Evolutionary conservation across 257 asterid species (phyloP).

Genomic region (Solanum acaule): DNA sequence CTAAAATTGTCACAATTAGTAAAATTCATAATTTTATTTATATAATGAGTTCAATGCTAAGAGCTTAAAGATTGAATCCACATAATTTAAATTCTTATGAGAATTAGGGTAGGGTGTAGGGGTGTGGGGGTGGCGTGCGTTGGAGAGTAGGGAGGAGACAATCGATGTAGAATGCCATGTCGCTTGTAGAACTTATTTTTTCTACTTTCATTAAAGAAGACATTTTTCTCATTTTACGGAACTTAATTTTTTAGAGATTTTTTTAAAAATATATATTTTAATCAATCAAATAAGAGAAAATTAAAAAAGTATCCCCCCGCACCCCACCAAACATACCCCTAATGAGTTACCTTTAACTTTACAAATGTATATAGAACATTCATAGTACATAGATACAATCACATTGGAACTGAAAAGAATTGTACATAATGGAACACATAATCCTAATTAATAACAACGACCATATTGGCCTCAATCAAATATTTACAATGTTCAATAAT

Average conservation of each 20-base stretch:
- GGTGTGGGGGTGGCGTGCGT: neutral
- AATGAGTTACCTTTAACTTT: neutral
- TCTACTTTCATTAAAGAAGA: neutral
- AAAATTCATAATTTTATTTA: neutral
- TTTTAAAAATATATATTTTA: too few species aligned
- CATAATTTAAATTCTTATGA: neutral
- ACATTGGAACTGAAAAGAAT: neutral
- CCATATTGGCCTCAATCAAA: neutral
- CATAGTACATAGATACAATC: neutral
- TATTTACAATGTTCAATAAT: neutral
- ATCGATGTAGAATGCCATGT: neutral
- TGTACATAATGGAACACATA: neutral
- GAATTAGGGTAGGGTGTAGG: neutral
- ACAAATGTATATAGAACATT: neutral
- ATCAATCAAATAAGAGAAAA: neutral
- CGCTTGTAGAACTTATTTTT: neutral
- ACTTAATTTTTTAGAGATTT: too few species aligned
- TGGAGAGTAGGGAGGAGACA: neutral
- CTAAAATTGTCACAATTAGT: neutral
- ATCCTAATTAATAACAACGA: neutral
- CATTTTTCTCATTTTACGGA: neutral
- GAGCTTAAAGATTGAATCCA: neutral
- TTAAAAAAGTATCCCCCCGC: neutral
- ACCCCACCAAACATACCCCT: neutral
- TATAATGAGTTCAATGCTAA: neutral